These are phyloP conservation scores for Colletotrichum eremochloae DNA, from an alignment of 2,329 filamentous ascomycete genomes.

Conservation along the genomic window DNA sequence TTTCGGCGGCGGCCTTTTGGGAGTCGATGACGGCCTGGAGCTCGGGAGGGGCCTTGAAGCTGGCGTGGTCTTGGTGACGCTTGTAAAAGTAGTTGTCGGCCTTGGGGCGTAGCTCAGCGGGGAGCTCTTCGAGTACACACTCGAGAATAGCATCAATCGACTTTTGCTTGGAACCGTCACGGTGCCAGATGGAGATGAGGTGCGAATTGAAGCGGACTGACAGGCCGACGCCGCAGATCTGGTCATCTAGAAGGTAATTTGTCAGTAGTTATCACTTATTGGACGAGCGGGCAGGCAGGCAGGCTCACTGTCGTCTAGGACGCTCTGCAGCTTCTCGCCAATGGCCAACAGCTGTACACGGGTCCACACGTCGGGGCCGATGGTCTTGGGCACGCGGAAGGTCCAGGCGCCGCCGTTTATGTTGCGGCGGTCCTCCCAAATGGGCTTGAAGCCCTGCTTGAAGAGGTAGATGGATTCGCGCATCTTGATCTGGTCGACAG, in stretches of 20 bases:
- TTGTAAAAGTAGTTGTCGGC: conserved; percentile 85
- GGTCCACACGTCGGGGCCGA: conserved; percentile 82
- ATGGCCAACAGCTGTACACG: conserved; percentile 85
- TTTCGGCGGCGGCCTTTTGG: conserved; percentile 63
- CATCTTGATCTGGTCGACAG: conserved; percentile 80
- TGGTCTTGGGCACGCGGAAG: conserved; percentile 86
- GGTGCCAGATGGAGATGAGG: conserved; percentile 93
- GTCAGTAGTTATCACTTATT: conserved; percentile 11
- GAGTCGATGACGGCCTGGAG: conserved; percentile 70
- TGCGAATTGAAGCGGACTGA: conserved; percentile 91
- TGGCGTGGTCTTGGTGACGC: conserved; percentile 88
- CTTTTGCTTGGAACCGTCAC: conserved; percentile 83
- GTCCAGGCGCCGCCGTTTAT: conserved; percentile 90
- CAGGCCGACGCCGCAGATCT: conserved; percentile 90
- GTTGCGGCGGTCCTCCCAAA: conserved; percentile 92
- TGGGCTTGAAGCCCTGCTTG: conserved; percentile 80
- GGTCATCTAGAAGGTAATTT: conserved; percentile 70
- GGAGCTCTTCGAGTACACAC: conserved; percentile 80
- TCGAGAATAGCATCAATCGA: conserved; percentile 82
- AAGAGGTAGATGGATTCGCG: conserved; percentile 85
- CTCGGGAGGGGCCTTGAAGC: conserved; percentile 77
- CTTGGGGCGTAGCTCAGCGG: conserved; percentile 79
- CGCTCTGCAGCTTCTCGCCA: conserved; percentile 82
- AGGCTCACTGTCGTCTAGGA: conserved; percentile 75
- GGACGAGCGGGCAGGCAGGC: background rate